Base-by-base conservation (phyloP, 768 basidiomycete species). In the Mycena polygramma region DNA sequence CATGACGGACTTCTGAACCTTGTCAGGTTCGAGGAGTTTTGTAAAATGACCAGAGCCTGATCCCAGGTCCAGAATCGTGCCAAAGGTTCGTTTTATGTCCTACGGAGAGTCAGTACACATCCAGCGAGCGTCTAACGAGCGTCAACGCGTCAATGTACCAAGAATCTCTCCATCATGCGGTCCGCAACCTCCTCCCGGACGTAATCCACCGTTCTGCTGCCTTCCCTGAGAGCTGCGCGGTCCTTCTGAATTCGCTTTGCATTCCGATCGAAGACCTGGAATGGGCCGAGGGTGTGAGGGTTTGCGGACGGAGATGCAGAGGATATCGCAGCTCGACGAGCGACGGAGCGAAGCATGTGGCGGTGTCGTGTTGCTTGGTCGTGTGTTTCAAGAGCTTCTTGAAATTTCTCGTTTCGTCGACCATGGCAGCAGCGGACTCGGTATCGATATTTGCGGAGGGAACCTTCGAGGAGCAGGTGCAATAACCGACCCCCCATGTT, bases 1-100 rank as follows among this genome's bases (percentile, higher is more conserved):
- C 93, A 99, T 93, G 36, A 92, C 84, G 5, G 91, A 88, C 78
- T 92, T 94, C 77, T 87, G 81, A 14, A 91, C 88, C 73, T 89
- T 91, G 62, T 90, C 85, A 15, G 80, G 78, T 72, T 93, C 93
- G 53, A 98, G 77, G 39, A 97, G 83, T 77, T 92, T 95, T 8
- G 96, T 89, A 75, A 99, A 92, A 81, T 97, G 96, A 1, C 98
- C 98, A 4, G 98, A 86, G 14, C 97, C 96, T 36, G 95, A 91
- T 1, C 95, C 95, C 35, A 98, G 82, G 81, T 99, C 98, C 20
- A 99, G 81, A 24, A 99, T 84, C 2, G 89, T 85, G 57, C 85
- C 82, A 75, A 97, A 98, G 41, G 89, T 91, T 52, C 92, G 88
- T 81, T 94, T 96, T 73, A 99, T 93, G 79, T 99, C 97, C 97